These are phyloP conservation scores for Marasmius oreades DNA, from an alignment of 1,284 basidiomycete genomes.

Conservation along the genomic window DNA sequence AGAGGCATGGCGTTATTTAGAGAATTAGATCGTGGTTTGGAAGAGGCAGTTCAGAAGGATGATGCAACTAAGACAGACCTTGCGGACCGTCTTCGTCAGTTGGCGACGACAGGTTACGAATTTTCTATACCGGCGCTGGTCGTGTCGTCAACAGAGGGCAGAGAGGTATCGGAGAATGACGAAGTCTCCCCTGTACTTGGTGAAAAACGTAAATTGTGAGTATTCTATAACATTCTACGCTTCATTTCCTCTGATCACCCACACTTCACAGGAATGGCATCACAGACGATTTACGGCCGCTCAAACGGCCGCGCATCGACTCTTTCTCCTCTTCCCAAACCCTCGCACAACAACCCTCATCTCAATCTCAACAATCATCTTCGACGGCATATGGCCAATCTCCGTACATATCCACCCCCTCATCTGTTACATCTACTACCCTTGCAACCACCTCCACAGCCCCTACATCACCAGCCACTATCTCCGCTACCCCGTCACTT, in stretches of 20 bases:
- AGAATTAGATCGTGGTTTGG: constrained; percentile 47
- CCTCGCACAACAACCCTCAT: background rate
- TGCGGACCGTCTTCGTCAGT: constrained; percentile 36
- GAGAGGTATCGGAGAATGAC: constrained; percentile 15
- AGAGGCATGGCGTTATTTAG: constrained; percentile 69
- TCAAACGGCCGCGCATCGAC: constrained; percentile 37
- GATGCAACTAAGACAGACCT: constrained; percentile 12
- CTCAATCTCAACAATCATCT: background rate
- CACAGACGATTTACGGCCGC: constrained; percentile 28
- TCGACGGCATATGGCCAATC: constrained; percentile 3
- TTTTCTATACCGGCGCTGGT: constrained; percentile 37
- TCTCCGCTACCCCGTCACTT: constrained; percentile 25
- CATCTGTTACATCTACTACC: background rate
- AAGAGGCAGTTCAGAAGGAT: constrained; percentile 8
- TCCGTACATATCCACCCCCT: constrained; percentile 1
- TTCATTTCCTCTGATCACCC: background rate
- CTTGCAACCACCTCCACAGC: background rate
- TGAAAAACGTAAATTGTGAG: constrained; percentile 63
- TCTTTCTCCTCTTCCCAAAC: constrained; percentile 16
- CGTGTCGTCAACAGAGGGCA: constrained; percentile 21
- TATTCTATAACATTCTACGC: constrained; percentile 13
- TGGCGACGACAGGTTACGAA: constrained; percentile 38
- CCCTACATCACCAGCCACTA: constrained; percentile 3
- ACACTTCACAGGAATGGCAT: constrained; percentile 24
- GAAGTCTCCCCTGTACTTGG: constrained; percentile 28